Base-by-base conservation (phyloP, 2,329 filamentous ascomycete species). In the Emmonsia crescens region DNA sequence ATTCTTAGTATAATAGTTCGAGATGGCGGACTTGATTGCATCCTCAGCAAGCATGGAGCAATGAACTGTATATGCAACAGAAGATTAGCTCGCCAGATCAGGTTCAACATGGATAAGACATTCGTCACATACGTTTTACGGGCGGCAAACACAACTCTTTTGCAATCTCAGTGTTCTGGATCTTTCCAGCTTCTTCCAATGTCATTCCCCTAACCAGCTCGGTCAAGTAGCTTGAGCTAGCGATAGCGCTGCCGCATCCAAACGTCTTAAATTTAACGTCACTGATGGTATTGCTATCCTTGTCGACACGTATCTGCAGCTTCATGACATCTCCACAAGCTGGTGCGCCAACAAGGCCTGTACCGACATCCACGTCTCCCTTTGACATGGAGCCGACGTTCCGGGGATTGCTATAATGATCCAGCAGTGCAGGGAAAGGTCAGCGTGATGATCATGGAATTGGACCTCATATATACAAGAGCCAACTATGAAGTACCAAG, bases 241-340 rank as follows among this genome's bases (percentile, higher is more conserved):
- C 94, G 76, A 99, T 99, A 66, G 94, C 94, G 36, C 87, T 91
- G 61, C 92, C 92, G 75, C 92, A 96, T 59, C 92, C 92, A 73
- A 96, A 96, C 0, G 92, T 96, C 86, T 96, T 96, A 85, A 96
- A 96, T 78, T 95, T 94, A 74, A 96, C 92, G 70, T 96, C 93
- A 69, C 86, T 87, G 74, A 96, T 96, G 68, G 86, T 93, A 75
- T 94, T 89, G 71, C 86, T 90, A 69, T 88, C 82, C 66, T 89
- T 89, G 77, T 96, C 91, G 70, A 96, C 92, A 63, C 90, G 87
- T 77, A 96, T 96, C 79, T 95, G 89, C 40, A 96, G 83, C 77
- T 94, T 94, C 89, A 96, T 95, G 64, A 96, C 91, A 75, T 96
- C 91, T 76, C 91, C 91, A 73, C 89, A 93, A 38, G 91, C 91